Evolutionary conservation across 2,329 filamentous ascomycete species (phyloP), one percentile per base, ranked within the genome.

Genomic region (Ophiosphaerella narmari): DNA sequence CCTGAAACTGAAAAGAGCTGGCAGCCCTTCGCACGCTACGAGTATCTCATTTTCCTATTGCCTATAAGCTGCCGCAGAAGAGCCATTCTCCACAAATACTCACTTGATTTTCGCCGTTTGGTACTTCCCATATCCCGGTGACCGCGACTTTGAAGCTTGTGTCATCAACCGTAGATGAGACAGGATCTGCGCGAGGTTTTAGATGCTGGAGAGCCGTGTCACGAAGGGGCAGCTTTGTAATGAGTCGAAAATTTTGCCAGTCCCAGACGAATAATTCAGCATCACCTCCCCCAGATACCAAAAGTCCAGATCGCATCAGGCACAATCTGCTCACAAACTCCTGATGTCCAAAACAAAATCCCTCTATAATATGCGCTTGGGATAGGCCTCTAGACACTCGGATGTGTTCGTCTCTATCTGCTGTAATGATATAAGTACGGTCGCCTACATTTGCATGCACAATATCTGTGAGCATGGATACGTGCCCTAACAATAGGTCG

Each of bases 251-350:
- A 0, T 73, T 74, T 36, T 76, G 74, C 93, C 93, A 99, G 55
- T 92, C 80, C 92, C 92, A 99, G 0, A 92, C 77, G 53, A 88
- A 84, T 8, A 99, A 67, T 56, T 87, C 82, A 50, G 87, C 79
- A 63, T 97, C 93, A 4, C 93, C 94, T 41, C 93, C 93, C 8
- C 90, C 94, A 5, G 91, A 96, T 29, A 97, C 75, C 26, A 99
- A 80, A 1, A 88, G 60, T n/a, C 85, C 80, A 3, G 80, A 79
- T 21, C 78, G 68, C 0, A 86, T 85, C 14, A 93, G 75, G 63
- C 86, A 88, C 37, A 99, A 77, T 50, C 84, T 86, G 75, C 82
- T 91, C 58, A 99, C 80, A 70, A 97, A 97, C 33, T 92, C 84
- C 44, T 81, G 85, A 74, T 99, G 94, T 4, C 91, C 93, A 2